Base-by-base conservation (phyloP, 2,329 filamentous ascomycete species). In the Penicillium sp. region DNA sequence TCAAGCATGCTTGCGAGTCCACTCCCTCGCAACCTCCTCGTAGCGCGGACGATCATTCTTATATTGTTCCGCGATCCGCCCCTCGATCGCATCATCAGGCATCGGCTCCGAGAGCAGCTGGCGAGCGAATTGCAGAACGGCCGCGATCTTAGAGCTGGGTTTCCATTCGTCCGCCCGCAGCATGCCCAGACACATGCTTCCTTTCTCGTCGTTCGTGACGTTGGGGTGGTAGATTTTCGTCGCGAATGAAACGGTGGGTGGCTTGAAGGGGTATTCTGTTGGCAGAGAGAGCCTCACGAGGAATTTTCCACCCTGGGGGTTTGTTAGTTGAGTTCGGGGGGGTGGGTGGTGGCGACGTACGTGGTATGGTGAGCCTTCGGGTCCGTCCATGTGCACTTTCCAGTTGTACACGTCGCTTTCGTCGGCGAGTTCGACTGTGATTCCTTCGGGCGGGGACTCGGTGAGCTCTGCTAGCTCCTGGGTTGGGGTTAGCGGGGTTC, bases 201-300 rank as follows among this genome's bases (percentile, higher is more conserved):
- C 92, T 63, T 86, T 84, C 69, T 84, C 83, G 74, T 96, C 92
- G 81, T 96, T 94, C 69, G 88, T 91, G 56, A 97, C 85, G 77
- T 97, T 97, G 43, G 92, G 92, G 79, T 97, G 92, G 83, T 96
- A 97, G 80, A 96, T 90, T 77, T 92, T 93, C 48, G 92, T 96
- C 62, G 81, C 78, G 82, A 96, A 96, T 69, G 83, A 86, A 64
- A 96, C 82, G 56, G 83, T 79, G 14, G 92, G 92, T 21, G 91
- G 86, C 76, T 94, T 94, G 86, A 96, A 96, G 34, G 92, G 92
- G 79, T 96, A 96, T 68, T 91, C 88, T 64, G 80, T 77, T 13
- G 92, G 91, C 10, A 97, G 85, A 39, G 76, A 81, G 63, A 96
- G 80, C 58, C 86, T 76, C 57, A 97, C 77, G 62, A 84, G 84